Conservation (phyloP, 176 grass and related monocot genomes). For the Avena atlantica region DNA sequence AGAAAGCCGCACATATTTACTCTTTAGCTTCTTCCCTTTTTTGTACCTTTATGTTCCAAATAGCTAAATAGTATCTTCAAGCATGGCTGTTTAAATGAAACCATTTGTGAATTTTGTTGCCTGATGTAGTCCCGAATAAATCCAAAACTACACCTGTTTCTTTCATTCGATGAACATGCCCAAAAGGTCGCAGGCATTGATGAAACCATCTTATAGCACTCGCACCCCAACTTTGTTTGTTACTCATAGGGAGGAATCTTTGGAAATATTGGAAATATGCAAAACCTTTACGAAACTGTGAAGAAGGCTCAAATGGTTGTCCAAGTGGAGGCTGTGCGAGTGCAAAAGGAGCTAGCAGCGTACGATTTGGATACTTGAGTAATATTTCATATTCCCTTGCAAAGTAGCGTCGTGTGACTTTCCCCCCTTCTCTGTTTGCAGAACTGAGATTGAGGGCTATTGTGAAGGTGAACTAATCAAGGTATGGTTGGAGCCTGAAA, state of each 20-base stretch:
- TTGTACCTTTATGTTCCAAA: background rate
- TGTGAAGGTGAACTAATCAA: conserved; percentile 99
- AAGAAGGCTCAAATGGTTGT: conserved; percentile 99
- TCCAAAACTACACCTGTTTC: background rate
- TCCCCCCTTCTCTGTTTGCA: conserved; percentile 37
- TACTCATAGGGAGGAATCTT: conserved; percentile 76
- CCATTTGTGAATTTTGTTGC: background rate
- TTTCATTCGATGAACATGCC: too few relatives aligned
- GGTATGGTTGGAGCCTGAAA: conserved; percentile 57
- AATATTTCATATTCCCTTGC: conserved; percentile 38
- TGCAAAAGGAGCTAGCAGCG: conserved; percentile 98
- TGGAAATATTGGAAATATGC: conserved; percentile 97
- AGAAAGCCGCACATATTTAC: conserved; percentile 36
- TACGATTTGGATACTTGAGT: conserved; percentile 58
- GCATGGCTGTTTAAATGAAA: conserved; percentile 22
- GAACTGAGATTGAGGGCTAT: conserved; percentile 96
- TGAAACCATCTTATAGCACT: conserved; percentile 9
- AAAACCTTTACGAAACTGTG: conserved; percentile 97
- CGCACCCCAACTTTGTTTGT: conserved; percentile 11
- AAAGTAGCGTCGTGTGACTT: conserved; percentile 33
- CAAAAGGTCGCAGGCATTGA: too few relatives aligned
- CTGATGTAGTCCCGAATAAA: conserved; percentile 6
- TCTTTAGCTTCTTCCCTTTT: conserved; percentile 28
- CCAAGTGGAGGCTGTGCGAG: conserved; percentile 95
- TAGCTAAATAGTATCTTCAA: conserved; percentile 13